phyloP scores from a whole-genome alignment of 306 rosid genomes.

The Prunus padus region DNA sequence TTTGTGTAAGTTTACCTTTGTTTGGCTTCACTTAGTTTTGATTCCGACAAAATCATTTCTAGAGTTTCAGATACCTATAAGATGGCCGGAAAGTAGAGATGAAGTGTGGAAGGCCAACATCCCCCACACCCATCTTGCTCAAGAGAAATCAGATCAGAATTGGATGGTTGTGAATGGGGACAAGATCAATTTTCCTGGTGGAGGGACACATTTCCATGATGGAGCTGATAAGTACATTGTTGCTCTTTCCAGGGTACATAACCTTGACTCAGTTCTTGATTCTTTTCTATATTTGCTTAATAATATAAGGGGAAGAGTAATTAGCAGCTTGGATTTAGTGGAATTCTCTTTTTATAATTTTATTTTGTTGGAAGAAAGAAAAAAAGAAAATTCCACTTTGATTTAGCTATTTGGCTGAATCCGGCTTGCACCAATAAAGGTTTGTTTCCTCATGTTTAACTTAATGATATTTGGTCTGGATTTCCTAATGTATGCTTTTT shows the following conservation, averaged over 20 bases:
- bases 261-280: slow-evolving; percentile 10
- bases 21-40: slow-evolving; percentile 26
- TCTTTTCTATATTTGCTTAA: not conserved
- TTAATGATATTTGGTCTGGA: not conserved
- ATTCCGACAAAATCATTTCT: slow-evolving; percentile 24
- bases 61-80: slow-evolving; percentile 56
- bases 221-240: slow-evolving; percentile 67
- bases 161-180: slow-evolving; percentile 74
- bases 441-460: not conserved
- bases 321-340: not conserved
- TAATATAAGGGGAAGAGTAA: not conserved
- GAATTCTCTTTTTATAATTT: not conserved
- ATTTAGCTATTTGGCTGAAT: not conserved
- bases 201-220: slow-evolving; percentile 60
- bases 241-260: slow-evolving; percentile 46
- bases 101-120: slow-evolving; percentile 77
- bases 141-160: slow-evolving; percentile 64
- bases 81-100: slow-evolving; percentile 66
- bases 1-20: not conserved
- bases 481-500: not conserved
- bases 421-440: not conserved
- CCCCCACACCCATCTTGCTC: slow-evolving; percentile 62
- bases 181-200: slow-evolving; percentile 66
- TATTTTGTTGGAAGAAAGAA: not conserved
- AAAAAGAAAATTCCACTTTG: not conserved